These are phyloP conservation scores for Huntiella decipiens DNA, from an alignment of 2,329 filamentous ascomycete genomes.

Conservation along the genomic window DNA sequence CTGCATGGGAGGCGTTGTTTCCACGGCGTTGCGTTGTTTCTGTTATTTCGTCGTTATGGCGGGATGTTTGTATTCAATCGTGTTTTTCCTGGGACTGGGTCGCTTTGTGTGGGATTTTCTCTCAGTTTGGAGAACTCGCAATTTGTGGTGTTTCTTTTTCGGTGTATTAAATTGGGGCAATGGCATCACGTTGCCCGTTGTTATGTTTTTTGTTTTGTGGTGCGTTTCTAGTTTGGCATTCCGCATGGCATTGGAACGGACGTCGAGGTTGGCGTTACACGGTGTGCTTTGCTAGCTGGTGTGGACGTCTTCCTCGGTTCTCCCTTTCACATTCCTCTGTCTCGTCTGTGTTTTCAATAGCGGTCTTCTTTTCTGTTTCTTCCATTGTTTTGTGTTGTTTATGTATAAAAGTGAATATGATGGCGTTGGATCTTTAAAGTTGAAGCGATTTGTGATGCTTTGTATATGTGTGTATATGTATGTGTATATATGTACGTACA, in stretches of 20 bases:
- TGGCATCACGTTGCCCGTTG: background rate
- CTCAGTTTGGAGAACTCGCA: conserved; percentile 10
- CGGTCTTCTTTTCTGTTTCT: conserved; percentile 1
- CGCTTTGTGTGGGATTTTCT: conserved; percentile 8
- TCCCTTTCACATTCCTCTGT: background rate
- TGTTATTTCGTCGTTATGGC: conserved; percentile 10
- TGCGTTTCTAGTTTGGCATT: background rate
- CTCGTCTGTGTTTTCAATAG: background rate
- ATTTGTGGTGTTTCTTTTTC: conserved; percentile 6
- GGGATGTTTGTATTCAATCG: conserved; percentile 8
- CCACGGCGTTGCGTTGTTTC: conserved; percentile 11
- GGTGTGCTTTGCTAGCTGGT: conserved; percentile 2
- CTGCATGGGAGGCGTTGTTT: conserved; percentile 7
- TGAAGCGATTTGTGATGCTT: background rate
- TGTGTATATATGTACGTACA: background rate
- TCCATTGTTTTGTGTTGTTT: conserved; percentile 1
- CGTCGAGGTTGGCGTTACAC: conserved; percentile 6
- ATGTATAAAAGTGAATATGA: background rate
- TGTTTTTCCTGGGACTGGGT: conserved; percentile 7
- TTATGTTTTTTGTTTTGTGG: conserved; percentile 1
- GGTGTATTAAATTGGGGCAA: background rate
- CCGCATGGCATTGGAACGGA: background rate
- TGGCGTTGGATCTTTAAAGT: background rate
- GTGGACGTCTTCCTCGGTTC: conserved; percentile 1
- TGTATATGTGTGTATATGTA: background rate